These are phyloP conservation scores for Pythium angustatum DNA, from an alignment of 352 stramenopile genomes.

Conservation along the genomic window DNA sequence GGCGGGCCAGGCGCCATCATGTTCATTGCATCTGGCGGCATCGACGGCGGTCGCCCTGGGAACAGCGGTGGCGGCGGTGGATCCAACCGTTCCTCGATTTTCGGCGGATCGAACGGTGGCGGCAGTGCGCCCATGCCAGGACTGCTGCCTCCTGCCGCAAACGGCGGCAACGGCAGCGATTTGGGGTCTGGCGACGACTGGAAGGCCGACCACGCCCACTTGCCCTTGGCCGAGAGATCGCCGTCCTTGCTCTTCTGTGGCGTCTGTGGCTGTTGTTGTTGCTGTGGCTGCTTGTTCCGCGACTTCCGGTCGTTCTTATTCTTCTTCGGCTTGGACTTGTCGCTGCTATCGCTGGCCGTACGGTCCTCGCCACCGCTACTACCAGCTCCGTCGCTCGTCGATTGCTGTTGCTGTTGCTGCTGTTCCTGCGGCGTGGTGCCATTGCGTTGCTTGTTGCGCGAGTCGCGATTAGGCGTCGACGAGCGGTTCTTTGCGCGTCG, in stretches of 20 bases:
- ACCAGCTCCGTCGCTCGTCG: constrained; percentile 2
- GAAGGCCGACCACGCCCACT: constrained; percentile 86
- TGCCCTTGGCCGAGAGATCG: constrained; percentile 54
- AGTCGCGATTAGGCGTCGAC: constrained; percentile 38
- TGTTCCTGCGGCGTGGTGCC: neutral
- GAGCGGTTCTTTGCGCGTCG: constrained; percentile 44
- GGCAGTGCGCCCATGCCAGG: constrained; percentile 27
- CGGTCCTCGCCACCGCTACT: constrained; percentile 20
- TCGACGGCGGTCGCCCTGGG: constrained; percentile 38
- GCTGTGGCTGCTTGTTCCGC: constrained; percentile 23
- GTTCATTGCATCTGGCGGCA: constrained; percentile 23
- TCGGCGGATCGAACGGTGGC: constrained; percentile 31
- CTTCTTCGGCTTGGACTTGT: constrained; percentile 37
- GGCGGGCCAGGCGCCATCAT: neutral
- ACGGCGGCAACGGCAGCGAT: constrained; percentile 73
- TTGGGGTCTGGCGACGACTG: constrained; percentile 78
- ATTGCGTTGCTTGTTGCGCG: constrained; percentile 41
- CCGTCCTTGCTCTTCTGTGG: constrained; percentile 45
- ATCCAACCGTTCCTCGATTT: constrained; percentile 22
- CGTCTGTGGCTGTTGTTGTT: constrained; percentile 34
- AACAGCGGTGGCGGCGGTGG: constrained; percentile 16
- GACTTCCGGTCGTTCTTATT: constrained; percentile 31
- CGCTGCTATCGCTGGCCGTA: constrained; percentile 6
- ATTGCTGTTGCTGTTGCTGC: constrained; percentile 15
- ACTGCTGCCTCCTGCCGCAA: constrained; percentile 38